Percentiles rank a stretch among this genome's conserved stretches.
Evolutionary conservation across 352 stramenopile genomes (phyloP).

Genomic region (Pythium oligandrum): DNA sequence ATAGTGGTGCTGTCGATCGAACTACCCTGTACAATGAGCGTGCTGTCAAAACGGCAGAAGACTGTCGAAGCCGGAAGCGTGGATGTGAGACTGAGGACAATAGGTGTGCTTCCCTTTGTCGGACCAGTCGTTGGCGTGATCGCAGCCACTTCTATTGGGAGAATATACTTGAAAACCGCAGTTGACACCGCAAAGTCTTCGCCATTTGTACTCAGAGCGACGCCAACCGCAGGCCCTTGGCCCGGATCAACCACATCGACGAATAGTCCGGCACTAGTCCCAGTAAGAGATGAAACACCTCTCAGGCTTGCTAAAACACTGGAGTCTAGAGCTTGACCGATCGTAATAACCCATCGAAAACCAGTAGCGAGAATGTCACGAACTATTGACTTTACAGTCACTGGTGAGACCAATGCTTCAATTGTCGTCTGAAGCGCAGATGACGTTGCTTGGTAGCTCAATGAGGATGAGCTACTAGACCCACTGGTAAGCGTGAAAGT

Average conservation of each 20-base stretch:
- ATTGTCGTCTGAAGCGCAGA: slow-evolving; percentile 1
- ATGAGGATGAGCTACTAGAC: no score
- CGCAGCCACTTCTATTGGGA: slow-evolving; percentile 27
- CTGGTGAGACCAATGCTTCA: slow-evolving; percentile 6
- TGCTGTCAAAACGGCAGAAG: slow-evolving; percentile 52
- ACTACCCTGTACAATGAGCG: slow-evolving; percentile 23
- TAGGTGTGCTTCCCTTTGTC: slow-evolving; percentile 42
- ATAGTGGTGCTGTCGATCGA: slow-evolving; percentile 1
- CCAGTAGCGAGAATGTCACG: slow-evolving; percentile 4
- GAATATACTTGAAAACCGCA: slow-evolving; percentile 39
- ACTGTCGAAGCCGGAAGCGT: slow-evolving; percentile 21
- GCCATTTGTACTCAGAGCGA: slow-evolving; percentile 31
- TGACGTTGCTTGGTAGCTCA: no score
- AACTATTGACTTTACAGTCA: slow-evolving; percentile 1
- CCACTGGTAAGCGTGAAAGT: slow-evolving; percentile 14
- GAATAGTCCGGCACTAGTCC: slow-evolving; percentile 13
- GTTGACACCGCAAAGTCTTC: slow-evolving; percentile 28
- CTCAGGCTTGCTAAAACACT: slow-evolving; percentile 4
- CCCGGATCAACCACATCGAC: slow-evolving; percentile 18
- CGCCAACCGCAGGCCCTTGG: slow-evolving; percentile 12
- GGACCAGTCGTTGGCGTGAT: slow-evolving; percentile 44
- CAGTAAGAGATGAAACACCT: slow-evolving; percentile 13
- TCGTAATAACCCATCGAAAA: slow-evolving; percentile 17
- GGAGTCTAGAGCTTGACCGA: slow-evolving; percentile 12
- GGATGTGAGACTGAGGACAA: slow-evolving; percentile 30